Base-by-base conservation (phyloP, 192 early-diverging fungal genomes). In the Backusella macrospora region DNA sequence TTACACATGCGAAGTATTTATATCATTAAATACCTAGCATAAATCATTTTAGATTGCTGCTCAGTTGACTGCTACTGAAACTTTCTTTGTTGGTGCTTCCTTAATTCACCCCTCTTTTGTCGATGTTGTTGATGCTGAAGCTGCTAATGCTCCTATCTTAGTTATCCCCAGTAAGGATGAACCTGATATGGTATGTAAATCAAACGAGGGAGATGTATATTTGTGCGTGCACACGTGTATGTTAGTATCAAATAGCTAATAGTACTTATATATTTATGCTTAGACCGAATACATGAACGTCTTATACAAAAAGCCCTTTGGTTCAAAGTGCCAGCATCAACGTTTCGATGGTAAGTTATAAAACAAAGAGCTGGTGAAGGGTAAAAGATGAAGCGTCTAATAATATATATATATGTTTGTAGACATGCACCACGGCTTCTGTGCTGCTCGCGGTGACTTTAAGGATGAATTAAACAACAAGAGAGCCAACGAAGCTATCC, bases 101-200 rank as follows among this genome's bases (percentile, higher is more conserved):
- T 81, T 90, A 7, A 83, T 88, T 40, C 92, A 94, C 55, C 90
- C 92, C 18, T 86, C 91, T n/a, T 80, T 87, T 52, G 73, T 89
- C 62, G 69, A 78, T 2, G 49, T 77, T 14, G 85, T 81, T 7
- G 83, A 89, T 55, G 75, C 86, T 48, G 83, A 78, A 43, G 80
- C 81, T 67, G 74, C 86, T 46, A 81, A 79, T 21, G 89, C 84
- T 14, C 92, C 92, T 45, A 72, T 92, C 65, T 80, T 90, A 67
- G 68, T 84, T 16, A 72, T 92, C 73, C 85, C 90, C 7, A 85
- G 80, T 75, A 88, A 92, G 79, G 85, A 92, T 72, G 92, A 94
- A 70, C 67, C 75, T 34, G 88, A 88, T 47, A 79, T 83, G 81
- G 85, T 86, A 82, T 65, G 63, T 52, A 21, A 26, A 68, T 39